phyloP scores from a whole-genome alignment of 805 yeast species.

The Metschnikowia arizonensis region DNA sequence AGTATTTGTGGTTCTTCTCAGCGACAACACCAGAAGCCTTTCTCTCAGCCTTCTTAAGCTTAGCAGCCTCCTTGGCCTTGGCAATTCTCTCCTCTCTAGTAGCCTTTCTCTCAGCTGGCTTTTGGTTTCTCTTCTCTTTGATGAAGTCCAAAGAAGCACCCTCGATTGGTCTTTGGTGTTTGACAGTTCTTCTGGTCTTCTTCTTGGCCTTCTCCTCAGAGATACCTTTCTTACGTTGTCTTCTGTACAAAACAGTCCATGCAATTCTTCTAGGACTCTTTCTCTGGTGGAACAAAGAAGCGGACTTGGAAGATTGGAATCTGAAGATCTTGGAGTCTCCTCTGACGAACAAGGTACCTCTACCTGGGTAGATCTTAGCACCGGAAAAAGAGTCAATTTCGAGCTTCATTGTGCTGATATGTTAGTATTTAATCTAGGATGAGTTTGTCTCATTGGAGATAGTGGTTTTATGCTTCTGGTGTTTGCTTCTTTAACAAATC shows the following conservation, averaged over 20 bases:
- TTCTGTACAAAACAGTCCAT: constrained; percentile 99
- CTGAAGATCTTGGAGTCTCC: constrained; percentile 99
- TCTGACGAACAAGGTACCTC: constrained; percentile 98
- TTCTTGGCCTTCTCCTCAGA: constrained; percentile 97
- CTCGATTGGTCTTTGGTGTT: constrained; percentile 98
- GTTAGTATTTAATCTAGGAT: constrained; percentile 29
- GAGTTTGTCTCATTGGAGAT: background rate
- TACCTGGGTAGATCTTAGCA: constrained; percentile 99
- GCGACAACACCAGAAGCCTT: constrained; percentile 81
- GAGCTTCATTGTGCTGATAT: constrained; percentile 76
- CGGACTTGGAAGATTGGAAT: constrained; percentile 96
- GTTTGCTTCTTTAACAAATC: background rate
- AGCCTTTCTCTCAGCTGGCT: constrained; percentile 98
- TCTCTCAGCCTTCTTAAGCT: constrained; percentile 90
- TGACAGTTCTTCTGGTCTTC: constrained; percentile 95
- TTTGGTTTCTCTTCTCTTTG: constrained; percentile 93
- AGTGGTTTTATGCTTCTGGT: background rate
- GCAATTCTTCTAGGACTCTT: constrained; percentile 99
- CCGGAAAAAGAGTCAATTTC: constrained; percentile 99
- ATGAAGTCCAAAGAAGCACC: constrained; percentile 99
- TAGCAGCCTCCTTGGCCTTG: constrained; percentile 83
- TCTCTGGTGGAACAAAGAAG: constrained; percentile 98
- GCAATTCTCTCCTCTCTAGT: constrained; percentile 87
- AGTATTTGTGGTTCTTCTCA: constrained; percentile 47
- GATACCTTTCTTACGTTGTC: constrained; percentile 99